phyloP scores from a whole-genome alignment of 2,329 filamentous ascomycete species.

The Exophiala sp. region DNA sequence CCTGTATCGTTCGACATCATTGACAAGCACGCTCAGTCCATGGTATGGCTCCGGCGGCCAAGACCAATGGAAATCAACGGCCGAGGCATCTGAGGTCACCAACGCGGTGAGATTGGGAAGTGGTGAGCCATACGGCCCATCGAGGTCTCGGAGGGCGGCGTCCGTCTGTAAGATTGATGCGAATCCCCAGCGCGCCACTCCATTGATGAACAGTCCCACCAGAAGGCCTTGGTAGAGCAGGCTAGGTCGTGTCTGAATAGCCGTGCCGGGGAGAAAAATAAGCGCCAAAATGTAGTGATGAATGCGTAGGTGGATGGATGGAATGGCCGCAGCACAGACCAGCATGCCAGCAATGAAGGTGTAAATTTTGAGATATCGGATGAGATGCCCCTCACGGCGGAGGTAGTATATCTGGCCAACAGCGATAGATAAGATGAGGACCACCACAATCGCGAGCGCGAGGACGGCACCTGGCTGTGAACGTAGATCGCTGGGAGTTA shows the following conservation, averaged over 20 bases:
- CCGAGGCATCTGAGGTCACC: neutral
- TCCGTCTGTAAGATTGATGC: constrained; percentile 55
- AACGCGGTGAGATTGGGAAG: constrained; percentile 8
- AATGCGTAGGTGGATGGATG: constrained; percentile 55
- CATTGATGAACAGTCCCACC: constrained; percentile 58
- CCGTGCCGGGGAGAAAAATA: constrained; percentile 53
- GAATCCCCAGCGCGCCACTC: constrained; percentile 59
- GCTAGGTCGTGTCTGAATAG: constrained; percentile 53
- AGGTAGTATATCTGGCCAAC: constrained; percentile 53
- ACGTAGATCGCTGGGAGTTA: constrained; percentile 54
- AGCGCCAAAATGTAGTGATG: constrained; percentile 59
- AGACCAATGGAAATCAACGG: neutral
- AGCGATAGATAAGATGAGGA: constrained; percentile 47
- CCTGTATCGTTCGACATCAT: constrained; percentile 25
- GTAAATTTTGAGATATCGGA: constrained; percentile 46
- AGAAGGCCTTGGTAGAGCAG: constrained; percentile 58
- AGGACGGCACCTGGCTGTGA: constrained; percentile 55
- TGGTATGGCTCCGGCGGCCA: constrained; percentile 7
- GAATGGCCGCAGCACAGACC: constrained; percentile 42
- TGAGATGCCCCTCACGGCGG: constrained; percentile 53
- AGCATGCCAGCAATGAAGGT: constrained; percentile 37
- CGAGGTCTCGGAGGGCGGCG: constrained; percentile 40
- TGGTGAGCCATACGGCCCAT: constrained; percentile 15
- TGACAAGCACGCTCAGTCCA: constrained; percentile 26
- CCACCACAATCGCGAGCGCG: constrained; percentile 50